Percentiles rank a stretch among this genome's conserved stretches.
Conservation (phyloP, 495 filamentous ascomycete species). For the Cercophora newfieldiana region DNA sequence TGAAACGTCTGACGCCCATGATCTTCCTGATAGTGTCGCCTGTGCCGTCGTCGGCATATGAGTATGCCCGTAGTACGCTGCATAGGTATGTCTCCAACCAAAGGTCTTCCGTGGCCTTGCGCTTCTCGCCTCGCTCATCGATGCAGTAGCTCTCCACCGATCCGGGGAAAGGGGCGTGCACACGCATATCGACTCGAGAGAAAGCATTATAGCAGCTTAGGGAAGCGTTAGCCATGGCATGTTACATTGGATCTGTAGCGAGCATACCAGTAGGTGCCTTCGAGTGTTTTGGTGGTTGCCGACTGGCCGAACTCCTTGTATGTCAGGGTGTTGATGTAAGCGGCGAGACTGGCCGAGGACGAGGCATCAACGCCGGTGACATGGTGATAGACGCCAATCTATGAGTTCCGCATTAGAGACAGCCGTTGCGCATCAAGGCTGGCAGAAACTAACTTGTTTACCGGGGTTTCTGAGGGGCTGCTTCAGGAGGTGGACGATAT, state of each 20-base stretch:
- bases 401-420: slow-evolving; percentile 24
- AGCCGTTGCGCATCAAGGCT: no score
- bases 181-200: slow-evolving; percentile 96
- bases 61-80: slow-evolving; percentile 87
- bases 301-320: slow-evolving; percentile 81
- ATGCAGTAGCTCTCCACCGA: slow-evolving; percentile 95
- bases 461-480: slow-evolving; percentile 65
- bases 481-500: slow-evolving; percentile 92
- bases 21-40: slow-evolving; percentile 92
- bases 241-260: not conserved
- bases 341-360: slow-evolving; percentile 92
- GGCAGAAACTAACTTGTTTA: slow-evolving; percentile 58
- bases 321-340: slow-evolving; percentile 96
- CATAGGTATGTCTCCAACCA: slow-evolving; percentile 99
- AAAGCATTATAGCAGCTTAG: slow-evolving; percentile 98
- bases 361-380: slow-evolving; percentile 97
- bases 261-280: slow-evolving; percentile 88
- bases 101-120: slow-evolving; percentile 83
- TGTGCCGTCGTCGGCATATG: slow-evolving; percentile 91
- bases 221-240: slow-evolving; percentile 12
- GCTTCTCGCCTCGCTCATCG: slow-evolving; percentile 92
- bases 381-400: slow-evolving; percentile 96
- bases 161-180: slow-evolving; percentile 93
- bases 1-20: slow-evolving; percentile 90
- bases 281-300: slow-evolving; percentile 80